phyloP scores from a whole-genome alignment of 2,329 filamentous ascomycete genomes.

The Exophiala oligosperma region DNA sequence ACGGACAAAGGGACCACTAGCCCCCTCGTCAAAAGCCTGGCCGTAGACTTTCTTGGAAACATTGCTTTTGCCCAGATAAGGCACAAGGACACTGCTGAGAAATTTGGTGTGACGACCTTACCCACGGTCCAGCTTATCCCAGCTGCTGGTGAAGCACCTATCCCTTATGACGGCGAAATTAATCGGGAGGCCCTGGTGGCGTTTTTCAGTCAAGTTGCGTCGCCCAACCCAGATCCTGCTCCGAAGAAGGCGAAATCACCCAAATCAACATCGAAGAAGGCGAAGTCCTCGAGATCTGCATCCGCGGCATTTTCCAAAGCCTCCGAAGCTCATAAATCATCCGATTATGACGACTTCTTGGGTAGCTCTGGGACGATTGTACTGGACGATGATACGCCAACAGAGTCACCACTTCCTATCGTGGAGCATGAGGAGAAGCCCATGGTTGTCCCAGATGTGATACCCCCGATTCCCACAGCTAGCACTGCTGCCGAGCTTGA shows the following conservation, averaged over 20 bases:
- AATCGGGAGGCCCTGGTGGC: constrained; percentile 79
- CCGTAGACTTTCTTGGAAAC: constrained; percentile 84
- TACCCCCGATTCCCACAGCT: constrained; percentile 67
- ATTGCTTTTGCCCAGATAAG: constrained; percentile 81
- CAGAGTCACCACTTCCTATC: constrained; percentile 55
- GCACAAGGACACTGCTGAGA: constrained; percentile 72
- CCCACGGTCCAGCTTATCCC: constrained; percentile 80
- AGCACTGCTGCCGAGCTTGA: constrained; percentile 64
- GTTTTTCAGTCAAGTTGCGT: constrained; percentile 77
- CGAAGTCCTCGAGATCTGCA: constrained; percentile 43
- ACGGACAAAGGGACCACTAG: constrained; percentile 90
- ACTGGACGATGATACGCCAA: constrained; percentile 50
- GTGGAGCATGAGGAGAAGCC: constrained; percentile 44
- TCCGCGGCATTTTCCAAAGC: constrained; percentile 52
- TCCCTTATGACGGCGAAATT: constrained; percentile 78
- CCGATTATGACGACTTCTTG: constrained; percentile 48
- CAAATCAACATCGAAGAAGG: constrained; percentile 33
- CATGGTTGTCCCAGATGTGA: constrained; percentile 53
- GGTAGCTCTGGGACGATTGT: constrained; percentile 53
- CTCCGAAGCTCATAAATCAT: constrained; percentile 53
- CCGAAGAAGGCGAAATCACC: constrained; percentile 39
- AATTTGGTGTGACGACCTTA: constrained; percentile 75
- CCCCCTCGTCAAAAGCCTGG: constrained; percentile 76
- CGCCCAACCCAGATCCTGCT: constrained; percentile 76
- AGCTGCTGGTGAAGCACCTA: constrained; percentile 64